Evolutionary conservation across 2,329 filamentous ascomycete species (phyloP).

Genomic region (Coleophoma eucalyptorum): DNA sequence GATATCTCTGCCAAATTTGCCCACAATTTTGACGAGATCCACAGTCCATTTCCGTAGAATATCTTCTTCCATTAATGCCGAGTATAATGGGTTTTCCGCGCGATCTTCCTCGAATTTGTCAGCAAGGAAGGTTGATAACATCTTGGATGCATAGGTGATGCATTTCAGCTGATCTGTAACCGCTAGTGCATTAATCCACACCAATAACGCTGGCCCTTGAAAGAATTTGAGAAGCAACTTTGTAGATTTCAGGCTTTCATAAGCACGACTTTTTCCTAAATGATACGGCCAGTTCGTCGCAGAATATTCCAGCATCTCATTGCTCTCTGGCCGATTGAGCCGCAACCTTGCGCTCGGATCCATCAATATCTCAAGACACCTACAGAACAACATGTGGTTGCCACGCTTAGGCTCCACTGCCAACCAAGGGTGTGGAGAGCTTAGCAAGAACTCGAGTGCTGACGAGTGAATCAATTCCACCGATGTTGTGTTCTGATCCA

Average conservation of each 20-base stretch:
- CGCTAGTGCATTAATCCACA: conserved; percentile 29
- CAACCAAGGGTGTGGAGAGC: background rate
- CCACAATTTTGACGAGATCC: conserved; percentile 31
- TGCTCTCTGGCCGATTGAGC: background rate
- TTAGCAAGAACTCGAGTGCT: conserved; percentile 20
- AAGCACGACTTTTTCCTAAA: conserved; percentile 8
- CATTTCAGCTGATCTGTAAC: conserved; percentile 16
- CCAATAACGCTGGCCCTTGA: conserved; percentile 17
- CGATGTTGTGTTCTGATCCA: conserved; percentile 12
- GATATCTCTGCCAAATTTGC: conserved; percentile 28
- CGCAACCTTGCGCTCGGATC: conserved; percentile 3
- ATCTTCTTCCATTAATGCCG: conserved; percentile 12
- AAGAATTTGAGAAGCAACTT: conserved; percentile 23
- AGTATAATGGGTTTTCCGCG: conserved; percentile 6
- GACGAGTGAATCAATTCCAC: conserved; percentile 23
- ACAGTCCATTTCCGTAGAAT: conserved; percentile 27
- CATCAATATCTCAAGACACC: conserved; percentile 4
- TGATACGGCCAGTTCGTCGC: conserved; percentile 21
- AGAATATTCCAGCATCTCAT: conserved; percentile 18
- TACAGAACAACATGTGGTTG: conserved; percentile 10
- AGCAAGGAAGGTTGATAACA: conserved; percentile 17
- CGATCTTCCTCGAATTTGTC: conserved; percentile 7
- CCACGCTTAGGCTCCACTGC: conserved; percentile 6
- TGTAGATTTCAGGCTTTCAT: background rate
- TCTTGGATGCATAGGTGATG: conserved; percentile 22